A percentile compares a stretch with the other conserved stretches of the same genome.
Evolutionary conservation across 2,329 filamentous ascomycete species (phyloP).

Genomic region (Alternaria sp.): DNA sequence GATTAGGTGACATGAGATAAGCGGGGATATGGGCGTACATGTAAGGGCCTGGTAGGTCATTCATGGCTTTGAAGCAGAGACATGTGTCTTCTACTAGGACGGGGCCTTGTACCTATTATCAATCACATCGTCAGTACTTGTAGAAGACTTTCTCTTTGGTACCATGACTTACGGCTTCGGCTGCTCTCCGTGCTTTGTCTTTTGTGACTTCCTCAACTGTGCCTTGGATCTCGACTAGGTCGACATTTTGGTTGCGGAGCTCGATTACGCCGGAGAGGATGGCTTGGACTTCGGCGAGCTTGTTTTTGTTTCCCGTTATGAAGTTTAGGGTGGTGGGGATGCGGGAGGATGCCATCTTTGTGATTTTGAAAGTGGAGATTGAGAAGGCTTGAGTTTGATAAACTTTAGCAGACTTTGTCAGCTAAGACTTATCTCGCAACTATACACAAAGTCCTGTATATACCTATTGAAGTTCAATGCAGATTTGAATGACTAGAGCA

Average conservation of each 20-base stretch:
- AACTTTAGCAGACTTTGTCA: neutral
- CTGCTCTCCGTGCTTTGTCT: conserved; percentile 86
- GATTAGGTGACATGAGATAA: neutral
- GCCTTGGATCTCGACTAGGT: conserved; percentile 90
- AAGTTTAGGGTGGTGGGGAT: conserved; percentile 73
- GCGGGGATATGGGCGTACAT: conserved; percentile 66
- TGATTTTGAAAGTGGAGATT: neutral
- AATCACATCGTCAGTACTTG: neutral
- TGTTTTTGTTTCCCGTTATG: conserved; percentile 96
- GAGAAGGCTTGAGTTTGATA: neutral
- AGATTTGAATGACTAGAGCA: conserved; percentile 11
- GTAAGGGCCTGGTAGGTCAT: conserved; percentile 92
- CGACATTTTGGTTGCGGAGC: conserved; percentile 75
- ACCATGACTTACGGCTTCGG: conserved; percentile 67
- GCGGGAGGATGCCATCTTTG: conserved; percentile 21
- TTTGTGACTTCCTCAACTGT: conserved; percentile 87
- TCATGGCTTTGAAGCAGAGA: conserved; percentile 87
- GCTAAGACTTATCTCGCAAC: neutral
- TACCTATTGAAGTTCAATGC: conserved; percentile 2
- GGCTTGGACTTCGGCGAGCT: conserved; percentile 82
- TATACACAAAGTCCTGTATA: neutral
- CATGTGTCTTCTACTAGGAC: conserved; percentile 97
- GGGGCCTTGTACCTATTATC: conserved; percentile 74
- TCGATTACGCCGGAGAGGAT: conserved; percentile 77
- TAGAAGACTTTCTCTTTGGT: neutral